Evolutionary conservation across 2,329 filamentous ascomycete species (phyloP).

Genomic region (Fusarium begoniae): DNA sequence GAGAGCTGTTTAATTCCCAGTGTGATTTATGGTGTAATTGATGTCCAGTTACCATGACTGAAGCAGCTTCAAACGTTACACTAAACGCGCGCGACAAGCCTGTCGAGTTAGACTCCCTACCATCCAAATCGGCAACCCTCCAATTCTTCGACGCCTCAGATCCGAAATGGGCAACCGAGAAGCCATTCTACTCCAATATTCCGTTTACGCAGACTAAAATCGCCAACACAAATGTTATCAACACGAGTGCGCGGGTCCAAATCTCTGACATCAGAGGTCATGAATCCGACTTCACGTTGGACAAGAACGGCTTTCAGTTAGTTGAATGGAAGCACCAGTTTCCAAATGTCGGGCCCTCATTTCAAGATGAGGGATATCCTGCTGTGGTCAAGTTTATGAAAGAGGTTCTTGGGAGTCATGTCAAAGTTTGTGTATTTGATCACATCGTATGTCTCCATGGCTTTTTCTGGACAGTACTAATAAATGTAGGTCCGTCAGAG

Average conservation of each 20-base stretch:
- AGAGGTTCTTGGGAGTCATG: not conserved
- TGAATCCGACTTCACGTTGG: not conserved
- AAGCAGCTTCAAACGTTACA: not conserved
- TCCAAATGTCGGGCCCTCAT: not conserved
- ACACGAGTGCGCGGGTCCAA: not conserved
- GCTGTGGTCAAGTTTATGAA: not conserved
- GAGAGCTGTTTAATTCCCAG: not conserved
- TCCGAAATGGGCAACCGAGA: not conserved
- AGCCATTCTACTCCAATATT: not conserved
- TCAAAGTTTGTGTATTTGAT: not conserved
- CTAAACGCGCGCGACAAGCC: not conserved
- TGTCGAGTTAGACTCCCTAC: not conserved
- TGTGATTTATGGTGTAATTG: not conserved
- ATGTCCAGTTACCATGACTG: not conserved
- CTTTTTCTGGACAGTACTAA: accelerated
- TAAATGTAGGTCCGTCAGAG: not conserved
- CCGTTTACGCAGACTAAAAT: not conserved
- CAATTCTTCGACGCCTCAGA: not conserved
- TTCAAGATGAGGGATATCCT: not conserved
- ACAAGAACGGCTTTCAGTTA: not conserved
- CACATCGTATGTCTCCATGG: not conserved
- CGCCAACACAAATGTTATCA: not conserved
- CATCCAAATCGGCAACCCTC: not conserved
- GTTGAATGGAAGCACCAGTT: not conserved
- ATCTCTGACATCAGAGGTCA: not conserved